phyloP scores from a whole-genome alignment of 495 filamentous ascomycete genomes.

The Xylaria longipes region DNA sequence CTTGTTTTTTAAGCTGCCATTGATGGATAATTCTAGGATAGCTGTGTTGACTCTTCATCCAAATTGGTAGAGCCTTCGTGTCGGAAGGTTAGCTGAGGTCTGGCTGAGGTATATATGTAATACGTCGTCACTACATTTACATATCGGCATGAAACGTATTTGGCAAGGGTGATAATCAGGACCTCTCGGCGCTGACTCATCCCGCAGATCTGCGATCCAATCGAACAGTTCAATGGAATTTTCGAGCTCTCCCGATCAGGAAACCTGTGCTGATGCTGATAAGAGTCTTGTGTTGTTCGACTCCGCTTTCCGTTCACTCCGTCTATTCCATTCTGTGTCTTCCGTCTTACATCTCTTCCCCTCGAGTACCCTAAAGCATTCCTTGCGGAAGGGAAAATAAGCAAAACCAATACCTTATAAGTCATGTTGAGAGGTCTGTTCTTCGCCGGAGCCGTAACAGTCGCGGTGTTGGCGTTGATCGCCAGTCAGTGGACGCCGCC shows the following conservation, averaged over 20 bases:
- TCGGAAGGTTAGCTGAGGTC: background rate
- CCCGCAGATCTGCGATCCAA: constrained; percentile 4
- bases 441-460: background rate
- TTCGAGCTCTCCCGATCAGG: background rate
- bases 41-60: background rate
- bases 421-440: constrained; percentile 8
- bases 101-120: background rate
- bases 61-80: background rate
- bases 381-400: background rate
- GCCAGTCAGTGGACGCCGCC: constrained; percentile 10
- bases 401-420: background rate
- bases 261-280: background rate
- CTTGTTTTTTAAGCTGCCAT: background rate
- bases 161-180: background rate
- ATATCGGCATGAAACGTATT: background rate
- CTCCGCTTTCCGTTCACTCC: background rate
- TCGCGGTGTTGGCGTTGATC: constrained; percentile 19
- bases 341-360: background rate
- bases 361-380: background rate
- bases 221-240: background rate
- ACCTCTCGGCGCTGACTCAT: background rate
- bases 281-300: background rate
- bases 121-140: background rate
- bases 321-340: background rate
- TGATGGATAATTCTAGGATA: background rate